Evolutionary conservation across 345 rosid species (phyloP).

Genomic region (Excoecaria agallocha): DNA sequence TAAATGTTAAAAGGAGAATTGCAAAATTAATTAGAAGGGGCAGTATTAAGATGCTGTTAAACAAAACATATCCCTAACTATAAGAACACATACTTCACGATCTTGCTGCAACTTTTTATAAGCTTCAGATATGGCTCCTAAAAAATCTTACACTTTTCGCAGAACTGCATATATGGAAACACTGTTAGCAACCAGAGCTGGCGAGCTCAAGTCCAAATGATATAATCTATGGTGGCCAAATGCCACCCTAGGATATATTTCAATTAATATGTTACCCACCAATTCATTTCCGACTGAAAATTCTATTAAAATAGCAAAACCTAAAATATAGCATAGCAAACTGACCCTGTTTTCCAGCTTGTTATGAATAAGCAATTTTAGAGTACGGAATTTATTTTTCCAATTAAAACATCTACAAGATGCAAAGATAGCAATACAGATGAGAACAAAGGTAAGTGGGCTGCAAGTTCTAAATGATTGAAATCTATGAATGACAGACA

Average conservation of each 20-base stretch:
- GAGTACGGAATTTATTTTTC: neutral
- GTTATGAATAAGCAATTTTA: neutral
- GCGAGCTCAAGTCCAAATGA: neutral
- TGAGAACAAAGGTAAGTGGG: neutral
- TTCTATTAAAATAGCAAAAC: neutral
- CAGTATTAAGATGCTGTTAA: neutral
- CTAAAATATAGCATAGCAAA: neutral
- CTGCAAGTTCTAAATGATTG: neutral
- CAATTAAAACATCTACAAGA: neutral
- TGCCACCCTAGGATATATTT: neutral
- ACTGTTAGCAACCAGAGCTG: neutral
- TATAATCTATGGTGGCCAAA: neutral
- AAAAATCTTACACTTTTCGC: slow-evolving; percentile 65
- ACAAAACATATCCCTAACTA: neutral
- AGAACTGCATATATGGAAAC: slow-evolving; percentile 40
- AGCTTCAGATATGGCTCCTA: slow-evolving; percentile 70
- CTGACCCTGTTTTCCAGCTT: neutral
- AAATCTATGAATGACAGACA: neutral
- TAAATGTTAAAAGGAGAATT: neutral
- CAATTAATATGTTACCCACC: neutral
- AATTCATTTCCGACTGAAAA: neutral
- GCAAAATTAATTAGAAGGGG: neutral
- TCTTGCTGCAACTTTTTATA: slow-evolving; percentile 58
- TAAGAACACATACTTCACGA: slow-evolving; percentile 40
- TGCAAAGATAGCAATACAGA: too few species aligned